Evolutionary conservation across 176 grass and related monocot species (phyloP).

Genomic region (Saccharum spontaneum): DNA sequence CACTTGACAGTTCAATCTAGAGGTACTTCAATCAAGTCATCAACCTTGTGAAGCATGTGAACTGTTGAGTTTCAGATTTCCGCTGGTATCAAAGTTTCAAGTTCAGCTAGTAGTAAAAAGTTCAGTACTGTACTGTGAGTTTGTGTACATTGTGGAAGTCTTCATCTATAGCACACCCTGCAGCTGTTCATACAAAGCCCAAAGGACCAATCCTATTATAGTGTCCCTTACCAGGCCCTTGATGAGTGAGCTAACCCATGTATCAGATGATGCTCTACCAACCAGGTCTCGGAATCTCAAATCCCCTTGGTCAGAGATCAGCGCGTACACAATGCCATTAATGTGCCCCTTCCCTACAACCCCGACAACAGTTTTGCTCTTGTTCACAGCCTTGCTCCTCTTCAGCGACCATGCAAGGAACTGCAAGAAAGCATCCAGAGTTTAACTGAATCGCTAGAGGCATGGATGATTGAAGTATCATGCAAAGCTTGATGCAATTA

Average conservation of each 20-base stretch:
- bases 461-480: neutral
- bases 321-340: conserved; percentile 77
- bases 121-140: neutral
- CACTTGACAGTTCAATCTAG: neutral
- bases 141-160: neutral
- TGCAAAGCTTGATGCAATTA: neutral
- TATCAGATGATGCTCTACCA: conserved; percentile 47
- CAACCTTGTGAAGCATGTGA: neutral
- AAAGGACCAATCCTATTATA: conserved; percentile 59
- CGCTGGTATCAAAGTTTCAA: neutral
- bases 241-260: conserved; percentile 55
- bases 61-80: neutral
- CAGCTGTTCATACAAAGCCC: conserved; percentile 74
- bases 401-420: conserved; percentile 93
- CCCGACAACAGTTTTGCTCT: conserved; percentile 75
- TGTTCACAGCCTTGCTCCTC: conserved; percentile 95
- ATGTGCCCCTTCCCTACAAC: conserved; percentile 88
- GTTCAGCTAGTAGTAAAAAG: neutral
- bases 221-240: conserved; percentile 75
- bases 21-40: neutral
- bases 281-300: conserved; percentile 81
- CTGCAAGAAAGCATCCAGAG: conserved; percentile 37
- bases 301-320: conserved; percentile 85
- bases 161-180: conserved; percentile 26
- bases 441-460: neutral